These are phyloP conservation scores for Penicillium sp. DNA, from an alignment of 2,329 filamentous ascomycete genomes.

Conservation along the genomic window DNA sequence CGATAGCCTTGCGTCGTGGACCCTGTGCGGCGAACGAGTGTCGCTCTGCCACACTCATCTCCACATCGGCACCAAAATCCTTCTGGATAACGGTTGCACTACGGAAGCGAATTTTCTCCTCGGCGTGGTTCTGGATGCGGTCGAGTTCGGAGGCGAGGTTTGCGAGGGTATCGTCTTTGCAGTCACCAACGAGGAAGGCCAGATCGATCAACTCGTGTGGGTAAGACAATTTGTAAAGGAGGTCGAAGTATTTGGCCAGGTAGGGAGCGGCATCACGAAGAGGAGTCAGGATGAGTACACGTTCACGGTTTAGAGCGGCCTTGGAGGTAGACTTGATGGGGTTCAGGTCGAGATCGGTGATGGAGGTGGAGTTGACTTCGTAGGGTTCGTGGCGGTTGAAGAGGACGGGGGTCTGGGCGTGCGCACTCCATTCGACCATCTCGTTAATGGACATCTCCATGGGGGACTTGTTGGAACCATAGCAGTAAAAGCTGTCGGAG, in stretches of 20 bases:
- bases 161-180: slow-evolving; percentile 86
- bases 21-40: slow-evolving; percentile 87
- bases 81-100: slow-evolving; percentile 86
- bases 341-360: slow-evolving; percentile 82
- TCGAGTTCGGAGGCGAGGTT: slow-evolving; percentile 81
- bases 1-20: slow-evolving; percentile 86
- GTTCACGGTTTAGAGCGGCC: slow-evolving; percentile 77
- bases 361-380: slow-evolving; percentile 76
- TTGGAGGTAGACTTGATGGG: slow-evolving; percentile 75
- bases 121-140: slow-evolving; percentile 74
- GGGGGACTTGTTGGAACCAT: slow-evolving; percentile 90
- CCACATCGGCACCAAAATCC: slow-evolving; percentile 75
- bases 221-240: slow-evolving; percentile 85
- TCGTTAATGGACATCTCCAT: slow-evolving; percentile 95
- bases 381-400: slow-evolving; percentile 94
- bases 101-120: slow-evolving; percentile 77
- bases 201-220: slow-evolving; percentile 94
- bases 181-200: slow-evolving; percentile 91
- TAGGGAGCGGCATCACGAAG: slow-evolving; percentile 83
- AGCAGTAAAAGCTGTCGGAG: slow-evolving; percentile 84
- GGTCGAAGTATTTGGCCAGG: slow-evolving; percentile 88
- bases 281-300: slow-evolving; percentile 87
- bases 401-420: slow-evolving; percentile 86
- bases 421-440: slow-evolving; percentile 81
- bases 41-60: slow-evolving; percentile 76